phyloP scores from a whole-genome alignment of 805 yeast genomes.

The Saturnispora sanitii region DNA sequence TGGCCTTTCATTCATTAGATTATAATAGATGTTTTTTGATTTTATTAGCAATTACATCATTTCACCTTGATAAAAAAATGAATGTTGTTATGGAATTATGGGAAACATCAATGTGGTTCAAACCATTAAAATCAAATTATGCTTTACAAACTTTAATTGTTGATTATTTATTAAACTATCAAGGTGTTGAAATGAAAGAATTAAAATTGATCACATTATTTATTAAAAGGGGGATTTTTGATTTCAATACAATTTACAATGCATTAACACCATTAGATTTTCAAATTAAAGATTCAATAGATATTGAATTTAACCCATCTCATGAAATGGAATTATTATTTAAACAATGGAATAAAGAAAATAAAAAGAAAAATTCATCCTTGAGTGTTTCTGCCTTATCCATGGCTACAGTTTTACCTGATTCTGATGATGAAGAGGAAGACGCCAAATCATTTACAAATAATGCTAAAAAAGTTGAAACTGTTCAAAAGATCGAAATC shows the following conservation, averaged over 20 bases:
- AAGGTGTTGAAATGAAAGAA: conserved; percentile 13
- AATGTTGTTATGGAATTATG: conserved; percentile 41
- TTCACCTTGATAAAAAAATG: conserved; percentile 34
- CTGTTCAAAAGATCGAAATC: not conserved
- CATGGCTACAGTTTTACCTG: conserved; percentile 76
- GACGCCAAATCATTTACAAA: not conserved
- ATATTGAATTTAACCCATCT: conserved; percentile 13
- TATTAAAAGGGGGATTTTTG: conserved; percentile 56
- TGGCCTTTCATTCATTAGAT: conserved; percentile 71
- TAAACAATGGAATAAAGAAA: conserved; percentile 34
- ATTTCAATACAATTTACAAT: conserved; percentile 51
- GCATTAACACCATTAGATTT: conserved; percentile 41
- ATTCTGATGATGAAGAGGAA: conserved; percentile 42
- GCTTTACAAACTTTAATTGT: conserved; percentile 18
- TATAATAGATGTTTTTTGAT: conserved; percentile 60
- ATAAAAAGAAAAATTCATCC: conserved; percentile 45
- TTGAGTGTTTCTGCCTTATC: conserved; percentile 76
- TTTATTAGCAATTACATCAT: conserved; percentile 42
- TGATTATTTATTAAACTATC: conserved; percentile 20
- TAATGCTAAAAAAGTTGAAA: conserved; percentile 1
- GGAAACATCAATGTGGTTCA: conserved; percentile 56
- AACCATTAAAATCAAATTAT: conserved; percentile 9
- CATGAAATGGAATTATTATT: conserved; percentile 35
- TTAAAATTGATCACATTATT: conserved; percentile 38
- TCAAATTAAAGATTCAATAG: conserved; percentile 11